Percentiles rank a stretch among this genome's conserved stretches.
Conservation (phyloP, 495 filamentous ascomycete genomes). For the Penicillium pancosmium region DNA sequence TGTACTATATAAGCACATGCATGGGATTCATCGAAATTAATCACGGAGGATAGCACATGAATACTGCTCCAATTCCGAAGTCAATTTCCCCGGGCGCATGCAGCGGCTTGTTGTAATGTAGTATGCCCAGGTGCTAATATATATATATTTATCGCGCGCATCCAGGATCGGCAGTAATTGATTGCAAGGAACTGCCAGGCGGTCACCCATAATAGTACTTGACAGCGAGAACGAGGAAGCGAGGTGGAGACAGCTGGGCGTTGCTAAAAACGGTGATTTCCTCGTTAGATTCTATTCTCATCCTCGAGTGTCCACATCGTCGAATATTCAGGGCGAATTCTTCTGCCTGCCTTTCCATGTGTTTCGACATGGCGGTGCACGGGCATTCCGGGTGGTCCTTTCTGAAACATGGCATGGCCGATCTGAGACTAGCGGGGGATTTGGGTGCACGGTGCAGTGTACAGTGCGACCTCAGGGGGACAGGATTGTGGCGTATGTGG, state of each 20-base stretch:
- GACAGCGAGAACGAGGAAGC: not conserved
- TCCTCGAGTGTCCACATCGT: not conserved
- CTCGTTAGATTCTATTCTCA: not conserved
- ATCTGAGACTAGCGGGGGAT: conserved; percentile 25
- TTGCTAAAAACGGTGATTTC: not conserved
- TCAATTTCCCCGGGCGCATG: not conserved
- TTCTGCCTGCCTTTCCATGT: conserved; percentile 7
- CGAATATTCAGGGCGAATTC: not conserved
- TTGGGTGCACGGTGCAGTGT: conserved; percentile 13
- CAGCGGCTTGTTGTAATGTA: not conserved
- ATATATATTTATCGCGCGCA: not conserved
- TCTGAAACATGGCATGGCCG: conserved; percentile 33
- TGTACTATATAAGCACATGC: not conserved
- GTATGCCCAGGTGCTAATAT: not conserved
- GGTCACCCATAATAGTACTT: not conserved
- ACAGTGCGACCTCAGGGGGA: conserved; percentile 12
- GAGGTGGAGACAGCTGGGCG: not conserved
- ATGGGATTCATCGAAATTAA: not conserved
- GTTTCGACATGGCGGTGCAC: conserved; percentile 8
- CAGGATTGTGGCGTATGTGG: conserved; percentile 3
- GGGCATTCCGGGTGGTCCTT: conserved; percentile 6
- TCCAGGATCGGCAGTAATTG: conserved; percentile 1
- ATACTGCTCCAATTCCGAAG: not conserved
- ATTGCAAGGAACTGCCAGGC: not conserved
- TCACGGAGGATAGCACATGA: not conserved